Evolutionary conservation across 805 yeast genomes (phyloP), one percentile per base, ranked within the genome.

Genomic region (Priceomyces carsonii): DNA sequence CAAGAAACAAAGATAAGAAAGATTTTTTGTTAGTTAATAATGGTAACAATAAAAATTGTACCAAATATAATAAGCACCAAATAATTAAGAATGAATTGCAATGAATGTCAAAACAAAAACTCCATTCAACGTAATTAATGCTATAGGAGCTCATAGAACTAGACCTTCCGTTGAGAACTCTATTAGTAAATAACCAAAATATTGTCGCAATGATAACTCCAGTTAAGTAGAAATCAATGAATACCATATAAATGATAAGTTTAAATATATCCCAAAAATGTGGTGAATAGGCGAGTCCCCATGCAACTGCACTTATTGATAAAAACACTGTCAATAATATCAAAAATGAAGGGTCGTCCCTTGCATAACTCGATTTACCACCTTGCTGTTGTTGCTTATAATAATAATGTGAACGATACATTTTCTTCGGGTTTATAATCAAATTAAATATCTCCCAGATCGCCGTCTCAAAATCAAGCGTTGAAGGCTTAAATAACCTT

Each of bases 291-390:
- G 88, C 85, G 32, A 85, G 59, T 3, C 96, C 96, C 96, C 96
- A 89, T 1, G 88, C 93, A 15, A 90, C 53, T 0, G 96, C 95
- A 42, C 90, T 79, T 3, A 86, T 56, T 1, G 78, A 69, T 18
- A 90, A 62, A 40, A 89, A 73, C 2, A 70, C 65, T n/a, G 85
- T 73, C 34, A 89, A 66, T 26, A 90, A 63, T 20, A 90, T 73
- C 42, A 86, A 79, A 53, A 90, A 89, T 18, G 93, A 81, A 0
- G 97, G 97, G 58, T 89, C 97, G 59, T 90, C 96, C 44, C 97
- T 72, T 1, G 95, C 81, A 82, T 95, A 88, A 44, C 79, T 77
- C 48, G 82, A 77, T 51, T 79, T 81, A 14, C 59, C 59, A 31
- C 42, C 46, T 12, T 45, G 48, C 38, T 85, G 91, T 49, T 80